phyloP scores from a whole-genome alignment of 192 early-diverging fungal species.

The Backusella luteola region DNA sequence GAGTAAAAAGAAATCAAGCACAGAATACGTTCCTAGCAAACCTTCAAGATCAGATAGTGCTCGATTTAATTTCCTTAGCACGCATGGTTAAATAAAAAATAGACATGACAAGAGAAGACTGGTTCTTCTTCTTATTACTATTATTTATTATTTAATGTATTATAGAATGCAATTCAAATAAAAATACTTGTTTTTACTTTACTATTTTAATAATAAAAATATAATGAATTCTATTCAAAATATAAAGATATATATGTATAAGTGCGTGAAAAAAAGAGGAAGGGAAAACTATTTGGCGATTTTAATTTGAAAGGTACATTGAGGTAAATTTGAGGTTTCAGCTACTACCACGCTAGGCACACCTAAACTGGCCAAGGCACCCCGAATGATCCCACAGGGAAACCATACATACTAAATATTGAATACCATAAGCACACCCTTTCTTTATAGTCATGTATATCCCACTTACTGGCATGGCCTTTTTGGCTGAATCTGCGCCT shows the following conservation, averaged over 20 bases:
- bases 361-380: conserved; percentile 89
- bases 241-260: not conserved
- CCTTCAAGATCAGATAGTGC: conserved; percentile 4
- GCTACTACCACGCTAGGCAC: conserved; percentile 82
- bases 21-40: not conserved
- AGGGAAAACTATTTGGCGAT: conserved; percentile 46
- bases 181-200: not conserved
- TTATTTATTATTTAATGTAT: not conserved
- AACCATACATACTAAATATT: conserved; percentile 81
- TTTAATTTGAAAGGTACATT: conserved; percentile 85
- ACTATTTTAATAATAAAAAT: not conserved
- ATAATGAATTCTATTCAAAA: not conserved
- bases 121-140: not conserved
- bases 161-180: not conserved
- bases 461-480: conserved; percentile 71
- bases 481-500: conserved; percentile 71
- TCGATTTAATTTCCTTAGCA: not conserved
- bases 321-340: conserved; percentile 80
- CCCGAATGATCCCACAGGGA: conserved; percentile 96
- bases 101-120: not conserved
- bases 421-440: not conserved
- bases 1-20: not conserved
- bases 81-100: not conserved
- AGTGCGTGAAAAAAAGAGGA: not conserved
- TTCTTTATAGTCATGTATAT: not conserved